Base-by-base conservation (phyloP, 31 red algal species). In the Endocladia muricata region DNA sequence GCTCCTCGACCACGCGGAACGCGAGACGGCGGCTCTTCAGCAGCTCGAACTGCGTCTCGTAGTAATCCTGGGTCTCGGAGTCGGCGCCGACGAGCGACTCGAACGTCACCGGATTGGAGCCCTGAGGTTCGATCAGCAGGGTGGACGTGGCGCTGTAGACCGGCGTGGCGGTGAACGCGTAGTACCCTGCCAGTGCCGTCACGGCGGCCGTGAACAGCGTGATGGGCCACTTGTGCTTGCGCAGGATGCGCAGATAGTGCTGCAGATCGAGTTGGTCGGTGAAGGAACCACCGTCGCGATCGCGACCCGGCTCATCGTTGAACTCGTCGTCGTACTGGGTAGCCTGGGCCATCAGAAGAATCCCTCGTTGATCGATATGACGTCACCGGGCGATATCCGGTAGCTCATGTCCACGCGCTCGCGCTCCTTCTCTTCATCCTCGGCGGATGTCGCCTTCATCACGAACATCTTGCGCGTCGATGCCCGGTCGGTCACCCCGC, bases 351-450 rank as follows among this genome's bases (percentile, higher is more conserved):
- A n/a, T n/a, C n/a, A n/a, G n/a, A n/a, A n/a, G n/a, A n/a, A n/a
- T n/a, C n/a, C n/a, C 47, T 52, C 47, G n/a, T 11, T n/a, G 47
- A 52, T 52, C 47, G 47, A 52, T 15, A 52, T 52, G n/a, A 52
- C n/a, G 47, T 52, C 47, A 52, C 47, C 47, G n/a, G 47, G 47
- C 47, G n/a, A 52, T n/a, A 52, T n/a, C n/a, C n/a, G n/a, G n/a
- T n/a, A n/a, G n/a, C n/a, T n/a, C n/a, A n/a, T n/a, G n/a, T n/a
- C n/a, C n/a, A n/a, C n/a, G n/a, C n/a, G n/a, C n/a, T n/a, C n/a
- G n/a, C n/a, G n/a, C n/a, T n/a, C n/a, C n/a, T n/a, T n/a, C n/a
- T n/a, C n/a, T n/a, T n/a, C n/a, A n/a, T n/a, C n/a, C n/a, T n/a
- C n/a, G n/a, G n/a, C n/a, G 47, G 11, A 15, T 11, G n/a, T 52